A percentile compares a stretch with the other conserved stretches of the same genome.
Evolutionary conservation across 176 grass and related monocot genomes (phyloP).

Genomic region (Poa pratensis): DNA sequence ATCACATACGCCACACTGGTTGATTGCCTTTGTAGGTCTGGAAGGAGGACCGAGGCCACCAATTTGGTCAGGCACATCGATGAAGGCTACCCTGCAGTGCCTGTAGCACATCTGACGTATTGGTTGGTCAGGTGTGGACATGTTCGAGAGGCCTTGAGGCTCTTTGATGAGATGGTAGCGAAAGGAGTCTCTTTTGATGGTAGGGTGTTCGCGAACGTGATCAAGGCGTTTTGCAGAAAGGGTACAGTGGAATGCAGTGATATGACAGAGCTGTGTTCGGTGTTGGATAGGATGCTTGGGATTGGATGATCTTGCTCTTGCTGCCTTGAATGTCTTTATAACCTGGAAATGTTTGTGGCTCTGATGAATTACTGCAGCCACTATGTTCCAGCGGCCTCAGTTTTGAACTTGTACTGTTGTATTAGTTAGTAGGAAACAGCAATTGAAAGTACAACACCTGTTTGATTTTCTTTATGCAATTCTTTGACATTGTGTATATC

Average conservation of each 20-base stretch:
- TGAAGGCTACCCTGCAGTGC: conserved; percentile 54
- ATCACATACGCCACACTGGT: conserved; percentile 68
- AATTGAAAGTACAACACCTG: not conserved
- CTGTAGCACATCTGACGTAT: conserved; percentile 64
- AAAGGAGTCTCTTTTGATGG: conserved; percentile 69
- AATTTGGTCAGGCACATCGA: conserved; percentile 67
- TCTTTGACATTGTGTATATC: conserved; percentile 23
- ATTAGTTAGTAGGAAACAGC: not conserved
- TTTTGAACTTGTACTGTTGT: conserved; percentile 25
- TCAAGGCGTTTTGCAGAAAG: conserved; percentile 82
- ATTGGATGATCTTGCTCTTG: conserved; percentile 37
- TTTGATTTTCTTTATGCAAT: conserved; percentile 12
- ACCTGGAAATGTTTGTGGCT: not conserved
- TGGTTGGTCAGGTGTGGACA: conserved; percentile 76
- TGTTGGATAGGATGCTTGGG: conserved; percentile 82
- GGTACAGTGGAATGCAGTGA: conserved; percentile 61
- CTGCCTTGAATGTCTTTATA: conserved; percentile 18
- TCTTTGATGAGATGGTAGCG: conserved; percentile 75
- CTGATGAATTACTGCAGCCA: not conserved
- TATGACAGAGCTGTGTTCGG: conserved; percentile 57
- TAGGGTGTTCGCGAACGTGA: conserved; percentile 67
- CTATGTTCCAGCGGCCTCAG: not conserved
- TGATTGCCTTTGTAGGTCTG: conserved; percentile 77
- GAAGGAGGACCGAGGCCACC: conserved; percentile 58
- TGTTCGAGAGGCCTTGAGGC: conserved; percentile 45